Conservation (phyloP, 208 protist species). For the Tritrichomonas foetus region DNA sequence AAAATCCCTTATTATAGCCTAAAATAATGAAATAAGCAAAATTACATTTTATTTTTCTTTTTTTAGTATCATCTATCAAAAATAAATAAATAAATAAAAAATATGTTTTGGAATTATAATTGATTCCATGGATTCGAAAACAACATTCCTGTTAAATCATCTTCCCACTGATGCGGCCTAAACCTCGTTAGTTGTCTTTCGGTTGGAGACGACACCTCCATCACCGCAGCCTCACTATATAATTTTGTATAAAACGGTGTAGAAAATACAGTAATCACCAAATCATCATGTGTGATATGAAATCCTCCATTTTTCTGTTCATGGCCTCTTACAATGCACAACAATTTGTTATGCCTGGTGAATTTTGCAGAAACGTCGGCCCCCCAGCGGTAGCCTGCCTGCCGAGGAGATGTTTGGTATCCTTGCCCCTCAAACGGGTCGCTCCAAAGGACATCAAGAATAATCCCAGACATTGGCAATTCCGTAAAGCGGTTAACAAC, state of each 20-base stretch:
- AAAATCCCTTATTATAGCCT: no score
- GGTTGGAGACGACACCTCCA: not conserved
- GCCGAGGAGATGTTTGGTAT: slow-evolving; percentile 46
- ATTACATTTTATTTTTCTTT: no score
- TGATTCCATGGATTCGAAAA: not conserved
- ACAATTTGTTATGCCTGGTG: slow-evolving; percentile 64
- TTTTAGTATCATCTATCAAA: no score
- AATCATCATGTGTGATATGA: slow-evolving; percentile 58
- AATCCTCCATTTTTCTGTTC: slow-evolving; percentile 74
- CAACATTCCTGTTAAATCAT: not conserved
- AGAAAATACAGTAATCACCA: slow-evolving; percentile 56
- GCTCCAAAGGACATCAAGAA: slow-evolving; percentile 81
- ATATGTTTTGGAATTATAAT: no score
- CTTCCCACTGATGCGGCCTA: not conserved
- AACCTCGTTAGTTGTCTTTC: slow-evolving; percentile 17
- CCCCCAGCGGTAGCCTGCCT: slow-evolving; percentile 70
- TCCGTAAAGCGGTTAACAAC: no score
- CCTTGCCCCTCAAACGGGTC: slow-evolving; percentile 73
- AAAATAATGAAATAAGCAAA: no score
- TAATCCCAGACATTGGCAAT: no score
- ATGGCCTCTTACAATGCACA: slow-evolving; percentile 70
- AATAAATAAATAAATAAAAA: no score
- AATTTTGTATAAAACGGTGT: slow-evolving; percentile 51
- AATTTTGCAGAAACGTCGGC: slow-evolving; percentile 64
- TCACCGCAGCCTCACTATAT: not conserved